Evolutionary conservation across 257 asterid species (phyloP).

Genomic region (Solanum sejunctum): DNA sequence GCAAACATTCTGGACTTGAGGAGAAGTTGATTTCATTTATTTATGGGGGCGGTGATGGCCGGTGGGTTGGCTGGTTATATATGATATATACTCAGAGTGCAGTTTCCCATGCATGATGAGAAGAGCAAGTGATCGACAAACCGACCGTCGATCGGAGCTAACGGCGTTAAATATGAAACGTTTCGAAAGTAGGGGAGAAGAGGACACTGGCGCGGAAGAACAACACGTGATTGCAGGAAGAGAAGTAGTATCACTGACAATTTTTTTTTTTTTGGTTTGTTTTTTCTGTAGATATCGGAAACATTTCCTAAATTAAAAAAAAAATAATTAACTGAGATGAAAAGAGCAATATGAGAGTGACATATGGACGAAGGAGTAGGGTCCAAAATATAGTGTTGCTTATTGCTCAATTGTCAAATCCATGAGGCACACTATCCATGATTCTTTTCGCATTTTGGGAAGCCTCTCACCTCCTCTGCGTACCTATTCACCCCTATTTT

Average conservation of each 20-base stretch:
- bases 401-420: conserved; percentile 32
- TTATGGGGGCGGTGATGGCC: background rate
- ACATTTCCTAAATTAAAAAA: no score
- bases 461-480: background rate
- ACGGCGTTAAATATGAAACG: conserved; percentile 8
- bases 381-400: background rate
- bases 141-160: conserved; percentile 2
- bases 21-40: background rate
- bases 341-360: no score
- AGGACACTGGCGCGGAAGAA: background rate
- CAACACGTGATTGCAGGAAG: conserved; percentile 18
- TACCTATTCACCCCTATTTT: no score
- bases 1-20: background rate
- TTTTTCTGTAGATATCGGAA: no score
- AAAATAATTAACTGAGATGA: no score
- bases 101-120: background rate
- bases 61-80: background rate
- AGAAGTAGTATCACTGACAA: background rate
- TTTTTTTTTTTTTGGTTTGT: background rate
- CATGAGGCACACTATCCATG: conserved; percentile 1
- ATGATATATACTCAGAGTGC: background rate
- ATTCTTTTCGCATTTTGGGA: background rate
- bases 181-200: background rate
- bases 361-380: background rate
- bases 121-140: background rate